Evolutionary conservation across 2,329 filamentous ascomycete species (phyloP).

Genomic region (Claviceps sp.): DNA sequence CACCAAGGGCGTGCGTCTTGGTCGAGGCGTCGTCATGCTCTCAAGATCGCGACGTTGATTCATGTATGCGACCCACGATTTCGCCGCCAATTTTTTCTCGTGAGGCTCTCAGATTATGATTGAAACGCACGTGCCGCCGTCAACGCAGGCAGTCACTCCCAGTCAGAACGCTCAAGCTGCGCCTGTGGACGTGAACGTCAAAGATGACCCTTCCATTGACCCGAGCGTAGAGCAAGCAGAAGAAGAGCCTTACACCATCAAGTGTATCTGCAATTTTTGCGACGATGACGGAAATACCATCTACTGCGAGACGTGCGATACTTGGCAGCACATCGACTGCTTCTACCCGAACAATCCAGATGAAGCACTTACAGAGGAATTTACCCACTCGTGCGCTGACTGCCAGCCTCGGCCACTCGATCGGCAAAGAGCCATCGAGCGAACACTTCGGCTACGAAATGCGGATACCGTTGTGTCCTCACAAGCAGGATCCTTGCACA

Average conservation of each 20-base stretch:
- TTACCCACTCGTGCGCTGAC: constrained; percentile 76
- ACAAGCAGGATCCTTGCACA: constrained; percentile 38
- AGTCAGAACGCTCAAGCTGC: constrained; percentile 35
- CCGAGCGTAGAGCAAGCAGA: constrained; percentile 41
- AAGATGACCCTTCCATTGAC: constrained; percentile 23
- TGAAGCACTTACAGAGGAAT: constrained; percentile 56
- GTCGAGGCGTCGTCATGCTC: constrained; percentile 44
- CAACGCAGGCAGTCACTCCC: constrained; percentile 41
- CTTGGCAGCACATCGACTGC: constrained; percentile 97
- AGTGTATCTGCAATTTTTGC: constrained; percentile 87
- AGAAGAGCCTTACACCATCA: constrained; percentile 86
- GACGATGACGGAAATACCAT: constrained; percentile 98
- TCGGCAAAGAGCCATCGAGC: constrained; percentile 58
- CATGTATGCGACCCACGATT: constrained; percentile 22
- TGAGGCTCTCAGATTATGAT: constrained; percentile 48
- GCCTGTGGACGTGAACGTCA: constrained; percentile 18
- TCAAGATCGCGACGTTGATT: constrained; percentile 39
- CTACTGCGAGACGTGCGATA: constrained; percentile 88
- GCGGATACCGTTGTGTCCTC: constrained; percentile 19
- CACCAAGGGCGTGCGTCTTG: constrained; percentile 24
- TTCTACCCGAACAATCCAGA: constrained; percentile 70
- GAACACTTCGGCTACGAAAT: constrained; percentile 46
- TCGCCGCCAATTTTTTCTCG: constrained; percentile 21
- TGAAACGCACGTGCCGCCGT: constrained; percentile 40
- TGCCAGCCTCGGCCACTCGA: constrained; percentile 72